Evolutionary conservation across 768 basidiomycete genomes (phyloP).

Genomic region (Suillus tomentosus): DNA sequence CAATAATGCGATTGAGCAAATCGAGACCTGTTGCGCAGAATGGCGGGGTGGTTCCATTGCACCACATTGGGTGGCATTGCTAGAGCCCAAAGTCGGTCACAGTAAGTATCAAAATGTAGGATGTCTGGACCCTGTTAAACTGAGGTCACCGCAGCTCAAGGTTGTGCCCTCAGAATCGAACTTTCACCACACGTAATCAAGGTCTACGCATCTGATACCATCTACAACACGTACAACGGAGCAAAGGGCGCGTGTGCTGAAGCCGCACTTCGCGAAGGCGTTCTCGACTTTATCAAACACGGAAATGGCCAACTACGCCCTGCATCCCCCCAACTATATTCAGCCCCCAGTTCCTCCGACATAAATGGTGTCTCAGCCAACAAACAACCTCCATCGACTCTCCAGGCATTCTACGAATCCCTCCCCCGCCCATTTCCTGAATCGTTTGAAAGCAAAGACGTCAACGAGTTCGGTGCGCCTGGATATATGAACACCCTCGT

Average conservation of each 20-base stretch:
- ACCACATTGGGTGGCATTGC: constrained; percentile 55
- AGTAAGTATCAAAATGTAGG: constrained; percentile 35
- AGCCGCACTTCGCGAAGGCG: constrained; percentile 52
- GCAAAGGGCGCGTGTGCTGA: constrained; percentile 59
- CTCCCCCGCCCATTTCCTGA: constrained; percentile 69
- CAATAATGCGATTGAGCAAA: constrained; percentile 37
- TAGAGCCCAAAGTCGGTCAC: constrained; percentile 45
- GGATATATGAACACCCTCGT: constrained; percentile 53
- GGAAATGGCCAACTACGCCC: constrained; percentile 53
- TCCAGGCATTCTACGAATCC: constrained; percentile 65
- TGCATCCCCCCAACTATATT: constrained; percentile 22
- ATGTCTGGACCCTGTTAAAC: not conserved
- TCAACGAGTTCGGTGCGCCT: constrained; percentile 54
- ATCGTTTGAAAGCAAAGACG: constrained; percentile 45
- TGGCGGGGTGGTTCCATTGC: constrained; percentile 55
- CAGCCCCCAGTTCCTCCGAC: constrained; percentile 12
- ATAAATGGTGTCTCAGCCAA: constrained; percentile 11
- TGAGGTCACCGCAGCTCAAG: constrained; percentile 41
- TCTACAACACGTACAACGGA: constrained; percentile 39
- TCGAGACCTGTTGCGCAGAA: constrained; percentile 56
- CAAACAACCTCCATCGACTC: constrained; percentile 33
- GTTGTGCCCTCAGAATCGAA: constrained; percentile 58
- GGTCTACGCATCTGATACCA: constrained; percentile 53
- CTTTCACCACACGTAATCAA: constrained; percentile 50
- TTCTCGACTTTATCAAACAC: constrained; percentile 58